Base-by-base conservation (phyloP, 2,329 filamentous ascomycete species). In the Tolypocladium pustulatum region DNA sequence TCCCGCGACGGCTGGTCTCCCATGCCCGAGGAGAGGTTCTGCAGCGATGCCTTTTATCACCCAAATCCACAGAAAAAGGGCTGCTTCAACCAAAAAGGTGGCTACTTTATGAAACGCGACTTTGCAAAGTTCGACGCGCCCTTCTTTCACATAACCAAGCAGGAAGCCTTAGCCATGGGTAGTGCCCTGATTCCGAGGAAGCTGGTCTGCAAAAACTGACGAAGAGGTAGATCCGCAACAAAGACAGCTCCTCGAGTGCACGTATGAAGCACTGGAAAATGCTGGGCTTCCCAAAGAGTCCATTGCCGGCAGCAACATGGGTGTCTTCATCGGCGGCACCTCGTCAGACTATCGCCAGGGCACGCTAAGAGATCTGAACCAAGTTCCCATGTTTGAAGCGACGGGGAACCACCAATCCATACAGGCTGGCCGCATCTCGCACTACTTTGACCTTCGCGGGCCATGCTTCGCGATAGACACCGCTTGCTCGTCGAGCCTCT, bases 401-500 rank as follows among this genome's bases (percentile, higher is more conserved):
- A 81, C 78, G 34, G 78, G 78, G 71, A 69, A 70, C 60, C 77
- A 78, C 49, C 75, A 78, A 63, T 76, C 78, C 12, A 80, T 83
- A 67, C 73, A 81, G 60, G 78, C 80, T 0, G 82, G 82, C 61
- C 72, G 81, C 53, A 71, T 83, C 25, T 81, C 79, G 1, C 79
- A 83, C 62, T 80, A 78, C 68, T 83, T 82, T 61, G 77, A 83
- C 62, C 71, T 84, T 40, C 71, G 75, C 41, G 81, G 81, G 0
- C 79, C 80, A 0, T 80, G 77, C 57, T 76, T 81, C 59, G 78
- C 79, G 0, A 70, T 78, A 4, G 78, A 82, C 59, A 81, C 79
- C 1, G 80, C 78, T 7, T 82, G 79, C 61, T 81, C 79, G 0
- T 79, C 78, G 1, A 76, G 76, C 60, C 66, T 82, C 58, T 73